A percentile compares a stretch with the other conserved stretches of the same genome.
Conservation (phyloP, 2,329 filamentous ascomycete species). For the Ilyonectria sp. region DNA sequence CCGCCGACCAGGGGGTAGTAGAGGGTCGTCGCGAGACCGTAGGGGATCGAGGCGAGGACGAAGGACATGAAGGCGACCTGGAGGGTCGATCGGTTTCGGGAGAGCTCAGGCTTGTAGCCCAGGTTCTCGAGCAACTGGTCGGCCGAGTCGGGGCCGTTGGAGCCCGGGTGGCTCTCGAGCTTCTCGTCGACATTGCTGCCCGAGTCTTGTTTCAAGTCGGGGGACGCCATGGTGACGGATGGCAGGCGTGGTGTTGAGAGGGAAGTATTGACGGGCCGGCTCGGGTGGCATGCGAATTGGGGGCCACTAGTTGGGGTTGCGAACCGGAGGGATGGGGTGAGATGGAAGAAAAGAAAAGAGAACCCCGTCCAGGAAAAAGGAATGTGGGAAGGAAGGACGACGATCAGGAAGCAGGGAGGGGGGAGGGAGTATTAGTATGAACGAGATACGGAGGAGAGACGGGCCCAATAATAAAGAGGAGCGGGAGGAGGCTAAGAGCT, state of each 20-base stretch:
- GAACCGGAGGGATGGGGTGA: constrained; percentile 11
- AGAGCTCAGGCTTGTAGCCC: constrained; percentile 77
- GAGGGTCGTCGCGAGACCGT: constrained; percentile 80
- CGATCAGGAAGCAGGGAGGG: constrained; percentile 17
- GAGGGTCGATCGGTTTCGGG: constrained; percentile 75
- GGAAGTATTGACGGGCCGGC: background rate
- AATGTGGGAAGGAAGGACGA: constrained; percentile 2
- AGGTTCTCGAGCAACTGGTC: constrained; percentile 75
- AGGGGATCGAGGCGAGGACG: constrained; percentile 81
- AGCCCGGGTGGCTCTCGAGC: constrained; percentile 44
- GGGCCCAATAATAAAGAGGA: constrained; percentile 10
- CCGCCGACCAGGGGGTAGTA: constrained; percentile 77
- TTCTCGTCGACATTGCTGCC: constrained; percentile 46
- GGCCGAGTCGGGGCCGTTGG: constrained; percentile 59
- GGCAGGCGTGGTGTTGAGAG: background rate
- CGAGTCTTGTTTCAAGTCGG: constrained; percentile 43
- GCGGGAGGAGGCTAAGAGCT: background rate
- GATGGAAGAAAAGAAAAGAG: constrained; percentile 29
- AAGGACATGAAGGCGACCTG: constrained; percentile 85
- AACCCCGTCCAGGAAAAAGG: constrained; percentile 11
- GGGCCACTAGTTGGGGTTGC: background rate
- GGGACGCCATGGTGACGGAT: constrained; percentile 32
- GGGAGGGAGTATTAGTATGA: constrained; percentile 19
- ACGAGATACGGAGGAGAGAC: background rate
- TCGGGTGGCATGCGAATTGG: constrained; percentile 2